A percentile compares a stretch with the other conserved stretches of the same genome.
Conservation (phyloP, 108 stramenopile genomes). For the Cyclotella choctawhatcheeana region DNA sequence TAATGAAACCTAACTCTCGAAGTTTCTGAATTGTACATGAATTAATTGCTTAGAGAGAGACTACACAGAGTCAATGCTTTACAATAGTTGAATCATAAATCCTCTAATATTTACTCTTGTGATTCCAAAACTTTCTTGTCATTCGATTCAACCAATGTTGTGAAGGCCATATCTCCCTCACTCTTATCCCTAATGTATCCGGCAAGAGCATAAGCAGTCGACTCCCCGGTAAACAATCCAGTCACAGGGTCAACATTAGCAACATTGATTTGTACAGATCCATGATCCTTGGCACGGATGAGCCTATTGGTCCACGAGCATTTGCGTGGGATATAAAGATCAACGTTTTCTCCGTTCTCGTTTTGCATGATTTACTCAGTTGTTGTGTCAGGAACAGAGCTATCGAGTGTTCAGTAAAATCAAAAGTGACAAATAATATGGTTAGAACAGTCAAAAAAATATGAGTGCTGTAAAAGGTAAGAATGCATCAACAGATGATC, state of each 20-base stretch:
- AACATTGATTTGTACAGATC: constrained; percentile 96
- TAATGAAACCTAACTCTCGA: neutral
- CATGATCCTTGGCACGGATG: constrained; percentile 94
- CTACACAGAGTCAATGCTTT: too few relatives aligned
- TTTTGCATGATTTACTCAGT: constrained; percentile 93
- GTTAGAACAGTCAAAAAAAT: too few relatives aligned
- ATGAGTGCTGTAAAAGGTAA: too few relatives aligned
- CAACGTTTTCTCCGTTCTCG: constrained; percentile 96
- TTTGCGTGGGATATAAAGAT: constrained; percentile 98
- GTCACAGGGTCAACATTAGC: constrained; percentile 95
- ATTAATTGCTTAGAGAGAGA: too few relatives aligned
- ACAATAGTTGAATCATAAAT: too few relatives aligned
- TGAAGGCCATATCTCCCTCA: constrained; percentile 93
- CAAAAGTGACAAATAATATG: too few relatives aligned
- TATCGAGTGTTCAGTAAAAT: too few relatives aligned
- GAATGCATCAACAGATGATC: too few relatives aligned
- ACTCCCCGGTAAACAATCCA: constrained; percentile 88
- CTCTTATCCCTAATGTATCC: constrained; percentile 94
- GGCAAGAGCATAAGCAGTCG: constrained; percentile 78
- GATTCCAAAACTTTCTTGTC: constrained; percentile 58
- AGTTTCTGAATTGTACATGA: too few relatives aligned
- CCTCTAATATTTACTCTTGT: constrained; percentile 36
- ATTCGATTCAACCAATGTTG: constrained; percentile 74
- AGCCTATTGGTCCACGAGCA: constrained; percentile 97
- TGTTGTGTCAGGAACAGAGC: too few relatives aligned